phyloP scores from a whole-genome alignment of 192 early-diverging fungal species.

The Entomortierella beljakovae region DNA sequence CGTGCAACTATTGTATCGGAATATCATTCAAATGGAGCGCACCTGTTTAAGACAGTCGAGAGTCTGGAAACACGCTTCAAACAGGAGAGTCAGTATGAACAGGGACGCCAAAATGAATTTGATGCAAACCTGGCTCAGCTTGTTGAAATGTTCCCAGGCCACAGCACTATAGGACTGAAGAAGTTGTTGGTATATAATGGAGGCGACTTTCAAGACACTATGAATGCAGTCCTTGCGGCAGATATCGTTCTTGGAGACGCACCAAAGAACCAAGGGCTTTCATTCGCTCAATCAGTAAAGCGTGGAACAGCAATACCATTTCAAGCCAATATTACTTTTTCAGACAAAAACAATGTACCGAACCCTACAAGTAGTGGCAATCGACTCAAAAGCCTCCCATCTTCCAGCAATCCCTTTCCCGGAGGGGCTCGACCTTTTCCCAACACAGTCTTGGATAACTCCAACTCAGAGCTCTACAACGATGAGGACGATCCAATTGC shows the following conservation, averaged over 20 bases:
- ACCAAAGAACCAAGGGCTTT: neutral
- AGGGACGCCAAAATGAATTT: conserved; percentile 48
- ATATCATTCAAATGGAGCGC: conserved; percentile 36
- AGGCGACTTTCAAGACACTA: conserved; percentile 45
- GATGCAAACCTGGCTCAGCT: conserved; percentile 45
- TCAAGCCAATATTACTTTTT: conserved; percentile 28
- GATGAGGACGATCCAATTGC: conserved; percentile 60
- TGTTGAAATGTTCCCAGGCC: conserved; percentile 50
- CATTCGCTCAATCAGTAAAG: conserved; percentile 4
- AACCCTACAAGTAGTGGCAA: conserved; percentile 6
- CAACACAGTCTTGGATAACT: conserved; percentile 48
- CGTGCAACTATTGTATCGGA: conserved; percentile 40
- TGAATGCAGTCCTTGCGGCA: conserved; percentile 53
- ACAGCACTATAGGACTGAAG: conserved; percentile 43
- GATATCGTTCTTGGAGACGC: conserved; percentile 34
- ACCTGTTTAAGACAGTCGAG: conserved; percentile 46
- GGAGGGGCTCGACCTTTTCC: conserved; percentile 21
- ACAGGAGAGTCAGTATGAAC: conserved; percentile 12
- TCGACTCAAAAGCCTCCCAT: conserved; percentile 29
- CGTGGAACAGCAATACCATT: conserved; percentile 23
- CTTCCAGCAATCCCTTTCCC: conserved; percentile 28
- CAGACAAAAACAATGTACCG: conserved; percentile 17
- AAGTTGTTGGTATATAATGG: conserved; percentile 47
- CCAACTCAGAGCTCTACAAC: conserved; percentile 48
- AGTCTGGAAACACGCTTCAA: conserved; percentile 32